Conservation (phyloP, 345 rosid genomes). For the Physaria fendleri region DNA sequence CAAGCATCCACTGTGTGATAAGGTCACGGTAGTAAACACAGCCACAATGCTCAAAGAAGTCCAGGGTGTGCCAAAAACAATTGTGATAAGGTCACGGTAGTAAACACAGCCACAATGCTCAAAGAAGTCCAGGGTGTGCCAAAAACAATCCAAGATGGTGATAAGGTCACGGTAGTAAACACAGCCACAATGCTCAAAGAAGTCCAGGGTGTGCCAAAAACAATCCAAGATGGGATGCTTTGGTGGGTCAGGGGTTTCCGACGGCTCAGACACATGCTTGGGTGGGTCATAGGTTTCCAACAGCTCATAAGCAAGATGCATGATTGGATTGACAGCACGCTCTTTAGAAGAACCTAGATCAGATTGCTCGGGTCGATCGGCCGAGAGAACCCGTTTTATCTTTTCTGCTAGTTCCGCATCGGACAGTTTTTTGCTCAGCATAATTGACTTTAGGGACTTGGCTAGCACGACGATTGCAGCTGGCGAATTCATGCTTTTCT, state of each 20-base stretch:
- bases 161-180: constrained; percentile 47
- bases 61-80: constrained; percentile 33
- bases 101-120: too few relatives aligned
- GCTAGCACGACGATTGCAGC: constrained; percentile 36
- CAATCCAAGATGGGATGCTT: constrained; percentile 24
- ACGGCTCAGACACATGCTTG: too few relatives aligned
- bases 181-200: constrained; percentile 28
- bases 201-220: constrained; percentile 45
- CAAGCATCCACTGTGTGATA: constrained; percentile 61
- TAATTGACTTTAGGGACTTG: constrained; percentile 22
- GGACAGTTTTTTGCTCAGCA: too few relatives aligned
- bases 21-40: constrained; percentile 1
- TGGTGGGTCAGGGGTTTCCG: background rate
- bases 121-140: too few relatives aligned
- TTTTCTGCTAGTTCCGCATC: background rate
- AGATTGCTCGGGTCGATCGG: background rate
- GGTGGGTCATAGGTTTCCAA: background rate
- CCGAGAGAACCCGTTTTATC: constrained; percentile 1
- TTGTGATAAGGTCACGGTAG: too few relatives aligned
- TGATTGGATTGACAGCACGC: background rate
- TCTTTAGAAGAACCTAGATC: background rate
- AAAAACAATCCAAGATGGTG: too few relatives aligned
- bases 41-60: constrained; percentile 30
- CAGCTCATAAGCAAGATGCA: constrained; percentile 24
- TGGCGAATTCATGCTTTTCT: constrained; percentile 18